Percentiles rank a stretch among this genome's conserved stretches.
phyloP scores from a whole-genome alignment of 2,329 filamentous ascomycete species.

The Ophidiomyces ophidiicola region DNA sequence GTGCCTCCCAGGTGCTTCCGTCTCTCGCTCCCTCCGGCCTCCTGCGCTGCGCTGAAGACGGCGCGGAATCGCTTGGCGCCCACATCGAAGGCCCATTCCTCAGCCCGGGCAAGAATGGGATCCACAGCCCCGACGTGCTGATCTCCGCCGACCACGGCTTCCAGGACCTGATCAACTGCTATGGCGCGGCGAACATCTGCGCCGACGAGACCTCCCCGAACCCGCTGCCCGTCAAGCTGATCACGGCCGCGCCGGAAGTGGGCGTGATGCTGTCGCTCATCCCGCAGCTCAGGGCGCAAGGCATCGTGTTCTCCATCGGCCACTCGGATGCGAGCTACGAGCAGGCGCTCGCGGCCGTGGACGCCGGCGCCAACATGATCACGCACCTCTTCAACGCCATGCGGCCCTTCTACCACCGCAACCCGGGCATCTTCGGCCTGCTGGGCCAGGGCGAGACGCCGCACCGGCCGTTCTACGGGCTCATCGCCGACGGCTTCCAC shows the following conservation, averaged over 20 bases:
- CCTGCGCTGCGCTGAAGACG: conserved; percentile 48
- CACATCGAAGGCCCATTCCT: conserved; percentile 89
- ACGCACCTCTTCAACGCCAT: conserved; percentile 93
- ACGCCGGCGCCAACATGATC: conserved; percentile 73
- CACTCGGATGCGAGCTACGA: conserved; percentile 84
- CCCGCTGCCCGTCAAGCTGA: conserved; percentile 50
- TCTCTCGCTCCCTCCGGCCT: conserved; percentile 61
- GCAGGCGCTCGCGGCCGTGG: conserved; percentile 58
- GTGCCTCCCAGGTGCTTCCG: conserved; percentile 46
- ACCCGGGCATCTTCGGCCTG: conserved; percentile 80
- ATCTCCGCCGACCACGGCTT: conserved; percentile 49
- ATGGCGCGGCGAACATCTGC: conserved; percentile 57
- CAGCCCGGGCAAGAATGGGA: conserved; percentile 68
- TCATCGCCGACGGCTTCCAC: conserved; percentile 85
- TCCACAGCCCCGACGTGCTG: conserved; percentile 66
- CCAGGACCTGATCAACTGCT: conserved; percentile 40
- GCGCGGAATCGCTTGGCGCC: conserved; percentile 76
- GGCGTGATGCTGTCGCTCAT: conserved; percentile 60
- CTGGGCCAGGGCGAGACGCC: conserved; percentile 54
- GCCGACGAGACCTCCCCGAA: conserved; percentile 9
- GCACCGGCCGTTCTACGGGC: conserved; percentile 61
- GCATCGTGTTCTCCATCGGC: conserved; percentile 68
- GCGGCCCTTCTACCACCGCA: conserved; percentile 78
- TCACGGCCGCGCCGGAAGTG: conserved; percentile 75
- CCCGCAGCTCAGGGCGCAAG: conserved; percentile 49